phyloP scores from a whole-genome alignment of 208 protist genomes.

The Acanthamoeba culbertsoni region DNA sequence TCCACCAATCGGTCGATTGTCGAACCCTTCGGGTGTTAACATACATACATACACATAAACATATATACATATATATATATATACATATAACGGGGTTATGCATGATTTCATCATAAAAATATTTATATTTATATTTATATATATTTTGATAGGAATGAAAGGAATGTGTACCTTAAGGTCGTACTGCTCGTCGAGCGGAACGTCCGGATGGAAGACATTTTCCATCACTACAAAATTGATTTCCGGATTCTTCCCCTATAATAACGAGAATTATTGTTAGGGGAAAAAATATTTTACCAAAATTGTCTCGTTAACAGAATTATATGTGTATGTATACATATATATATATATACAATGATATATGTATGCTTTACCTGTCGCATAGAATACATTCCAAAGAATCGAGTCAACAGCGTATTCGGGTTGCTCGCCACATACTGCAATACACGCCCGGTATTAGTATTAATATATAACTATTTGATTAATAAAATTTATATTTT shows the following conservation, averaged over 20 bases:
- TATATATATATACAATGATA: too few species aligned
- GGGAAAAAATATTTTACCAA: neutral
- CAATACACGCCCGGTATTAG: neutral
- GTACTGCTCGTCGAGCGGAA: slow-evolving; percentile 55
- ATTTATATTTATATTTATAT: neutral
- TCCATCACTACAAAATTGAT: slow-evolving; percentile 69
- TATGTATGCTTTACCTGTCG: neutral
- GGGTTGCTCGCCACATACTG: slow-evolving; percentile 61
- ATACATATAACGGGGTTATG: neutral
- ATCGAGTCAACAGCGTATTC: slow-evolving; percentile 61
- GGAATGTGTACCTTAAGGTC: slow-evolving; percentile 55
- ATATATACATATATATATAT: neutral
- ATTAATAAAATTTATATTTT: neutral
- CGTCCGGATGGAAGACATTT: slow-evolving; percentile 55
- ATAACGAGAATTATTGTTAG: neutral
- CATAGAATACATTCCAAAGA: slow-evolving; percentile 62
- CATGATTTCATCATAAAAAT: neutral
- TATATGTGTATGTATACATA: neutral
- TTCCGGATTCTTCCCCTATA: slow-evolving; percentile 41
- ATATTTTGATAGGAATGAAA: neutral
- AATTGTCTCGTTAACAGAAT: neutral
- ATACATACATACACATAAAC: neutral
- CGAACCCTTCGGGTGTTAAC: neutral
- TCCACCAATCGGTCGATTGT: slow-evolving; percentile 54
- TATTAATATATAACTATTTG: neutral